Evolutionary conservation across 2,329 filamentous ascomycete species (phyloP), one percentile per base, ranked within the genome.

Genomic region (Verticillium zaregamsianum): DNA sequence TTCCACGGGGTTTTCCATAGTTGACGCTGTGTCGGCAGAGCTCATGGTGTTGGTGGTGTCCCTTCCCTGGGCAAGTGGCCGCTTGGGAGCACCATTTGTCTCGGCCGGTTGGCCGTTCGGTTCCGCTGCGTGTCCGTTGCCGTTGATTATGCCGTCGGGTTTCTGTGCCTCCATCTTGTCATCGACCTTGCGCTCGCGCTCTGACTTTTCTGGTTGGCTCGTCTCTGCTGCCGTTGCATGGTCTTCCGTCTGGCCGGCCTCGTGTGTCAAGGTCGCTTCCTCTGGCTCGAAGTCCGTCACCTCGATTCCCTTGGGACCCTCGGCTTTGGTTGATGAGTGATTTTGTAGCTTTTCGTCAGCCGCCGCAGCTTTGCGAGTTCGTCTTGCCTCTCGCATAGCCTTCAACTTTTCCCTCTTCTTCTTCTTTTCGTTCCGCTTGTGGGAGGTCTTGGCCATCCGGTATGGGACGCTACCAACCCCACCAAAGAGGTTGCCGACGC

Each of bases 391-490:
- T 62, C 62, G 64, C 57, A 67, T 72, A 58, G 71, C 71, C 28
- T 70, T 75, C 59, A 74, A 76, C 68, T 79, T 81, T 69, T 79
- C 75, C 64, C 80, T 81, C 40, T 80, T 81, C 69, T 79, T 74
- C 64, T 80, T 81, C 49, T 81, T 79, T 64, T 82, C 78, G 59
- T 79, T 79, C 25, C 83, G 77, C 67, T 81, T 83, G 63, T 81
- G 84, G 2, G 85, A 79, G 11, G 80, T 83, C 72, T 84, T 87
- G 15, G 80, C 82, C 64, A 90, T 75, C 9, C 83, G 80, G 15
- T 87, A 82, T 0, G 90, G 90, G 3, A 90, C 84, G 58, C 85
- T 81, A 1, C 84, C 86, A 17, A 90, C 76, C 0, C 89, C 89
- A n/a, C 80, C 78, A 31, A 88, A 84, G 1, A 88, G 79, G 39